Percentiles rank a stretch among this genome's conserved stretches.
These are phyloP conservation scores for Purshia tridentata DNA, from an alignment of 306 rosid genomes.

Conservation along the genomic window DNA sequence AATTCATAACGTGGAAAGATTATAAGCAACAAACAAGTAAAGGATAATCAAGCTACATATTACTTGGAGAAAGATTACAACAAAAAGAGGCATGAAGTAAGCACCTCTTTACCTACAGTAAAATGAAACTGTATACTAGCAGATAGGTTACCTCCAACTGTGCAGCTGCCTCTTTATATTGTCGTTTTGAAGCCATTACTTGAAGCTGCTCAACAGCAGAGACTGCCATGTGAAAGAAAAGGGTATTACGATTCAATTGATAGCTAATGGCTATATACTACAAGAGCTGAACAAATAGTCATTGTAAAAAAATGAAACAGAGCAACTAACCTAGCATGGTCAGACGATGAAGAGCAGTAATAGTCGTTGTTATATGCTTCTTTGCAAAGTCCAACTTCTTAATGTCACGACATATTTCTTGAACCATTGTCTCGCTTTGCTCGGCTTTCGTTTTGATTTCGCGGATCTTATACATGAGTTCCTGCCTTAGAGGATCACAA, in stretches of 20 bases:
- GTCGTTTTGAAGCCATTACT: conserved; percentile 96
- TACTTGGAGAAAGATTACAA: neutral
- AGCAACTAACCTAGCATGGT: conserved; percentile 79
- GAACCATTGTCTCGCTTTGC: conserved; percentile 98
- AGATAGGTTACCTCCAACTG: conserved; percentile 76
- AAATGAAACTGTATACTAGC: conserved; percentile 2
- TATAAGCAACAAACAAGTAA: neutral
- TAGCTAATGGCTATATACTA: neutral
- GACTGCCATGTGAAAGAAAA: conserved; percentile 55
- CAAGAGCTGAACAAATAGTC: neutral
- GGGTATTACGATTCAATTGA: neutral
- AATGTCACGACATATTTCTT: conserved; percentile 96
- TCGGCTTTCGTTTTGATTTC: conserved; percentile 96
- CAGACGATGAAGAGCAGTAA: conserved; percentile 97
- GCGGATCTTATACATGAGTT: conserved; percentile 92
- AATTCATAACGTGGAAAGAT: neutral
- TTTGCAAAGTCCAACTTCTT: conserved; percentile 96
- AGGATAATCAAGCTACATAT: neutral
- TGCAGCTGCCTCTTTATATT: conserved; percentile 96
- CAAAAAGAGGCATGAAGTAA: neutral
- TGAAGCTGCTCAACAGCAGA: conserved; percentile 99
- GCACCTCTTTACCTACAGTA: neutral
- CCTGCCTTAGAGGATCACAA: conserved; percentile 49
- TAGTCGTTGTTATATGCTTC: conserved; percentile 96
- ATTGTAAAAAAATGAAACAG: conserved; percentile 3